Conservation (phyloP, 2,329 filamentous ascomycete genomes). For the Talaromyces sp. region DNA sequence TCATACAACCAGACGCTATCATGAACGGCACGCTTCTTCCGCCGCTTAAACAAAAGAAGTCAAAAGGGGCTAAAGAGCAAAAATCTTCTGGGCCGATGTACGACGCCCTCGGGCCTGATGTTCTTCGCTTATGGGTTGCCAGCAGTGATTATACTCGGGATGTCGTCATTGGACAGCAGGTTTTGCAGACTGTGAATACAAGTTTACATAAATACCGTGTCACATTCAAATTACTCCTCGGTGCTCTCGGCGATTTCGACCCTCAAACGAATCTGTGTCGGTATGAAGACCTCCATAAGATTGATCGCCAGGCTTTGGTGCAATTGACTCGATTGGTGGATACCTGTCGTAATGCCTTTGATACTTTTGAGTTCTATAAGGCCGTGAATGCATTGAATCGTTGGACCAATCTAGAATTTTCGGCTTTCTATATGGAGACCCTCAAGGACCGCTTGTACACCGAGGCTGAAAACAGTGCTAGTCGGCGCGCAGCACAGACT, state of each 20-base stretch:
- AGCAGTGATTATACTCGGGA: constrained; percentile 89
- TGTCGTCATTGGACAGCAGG: constrained; percentile 72
- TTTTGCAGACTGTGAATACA: constrained; percentile 72
- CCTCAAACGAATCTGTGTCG: constrained; percentile 35
- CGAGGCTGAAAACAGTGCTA: constrained; percentile 62
- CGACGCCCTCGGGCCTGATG: constrained; percentile 79
- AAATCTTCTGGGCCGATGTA: constrained; percentile 43
- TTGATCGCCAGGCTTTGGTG: constrained; percentile 72
- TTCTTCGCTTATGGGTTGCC: constrained; percentile 83
- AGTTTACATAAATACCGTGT: constrained; percentile 81
- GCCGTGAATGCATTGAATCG: constrained; percentile 69
- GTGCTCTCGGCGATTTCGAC: constrained; percentile 60
- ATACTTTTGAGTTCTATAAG: constrained; percentile 76
- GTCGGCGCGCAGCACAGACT: constrained; percentile 56
- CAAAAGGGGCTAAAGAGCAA: constrained; percentile 46
- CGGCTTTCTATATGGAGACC: constrained; percentile 89
- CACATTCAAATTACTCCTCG: constrained; percentile 86
- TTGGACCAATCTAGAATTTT: constrained; percentile 79
- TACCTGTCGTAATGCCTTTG: constrained; percentile 62
- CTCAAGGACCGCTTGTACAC: constrained; percentile 92
- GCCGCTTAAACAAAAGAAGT: constrained; percentile 61
- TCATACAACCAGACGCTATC: constrained; percentile 74
- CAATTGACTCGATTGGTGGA: constrained; percentile 65
- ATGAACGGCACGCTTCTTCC: constrained; percentile 78
- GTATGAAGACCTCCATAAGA: constrained; percentile 52